phyloP scores from a whole-genome alignment of 768 basidiomycete genomes.

The Boletus reticuloceps region DNA sequence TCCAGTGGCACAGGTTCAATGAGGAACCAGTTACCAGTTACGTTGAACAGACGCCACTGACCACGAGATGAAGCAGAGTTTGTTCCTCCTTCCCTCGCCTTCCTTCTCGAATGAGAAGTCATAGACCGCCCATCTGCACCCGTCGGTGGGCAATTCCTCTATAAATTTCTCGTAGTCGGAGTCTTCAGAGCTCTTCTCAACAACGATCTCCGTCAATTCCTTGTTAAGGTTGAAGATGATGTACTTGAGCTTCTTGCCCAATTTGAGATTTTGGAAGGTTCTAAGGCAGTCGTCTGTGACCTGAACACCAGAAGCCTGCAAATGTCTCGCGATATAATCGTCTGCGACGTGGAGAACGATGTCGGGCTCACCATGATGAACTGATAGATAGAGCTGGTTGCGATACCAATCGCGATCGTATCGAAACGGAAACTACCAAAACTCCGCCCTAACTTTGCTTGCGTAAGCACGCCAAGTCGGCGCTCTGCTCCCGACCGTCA shows the following conservation, averaged over 20 bases:
- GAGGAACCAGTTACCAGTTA: neutral
- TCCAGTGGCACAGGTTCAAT: neutral
- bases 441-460: slow-evolving; percentile 29
- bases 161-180: slow-evolving; percentile 72
- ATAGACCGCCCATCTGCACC: slow-evolving; percentile 88
- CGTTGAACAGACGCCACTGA: slow-evolving; percentile 41
- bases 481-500: slow-evolving; percentile 28
- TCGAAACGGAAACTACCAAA: slow-evolving; percentile 7
- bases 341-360: neutral
- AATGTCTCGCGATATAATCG: neutral
- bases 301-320: slow-evolving; percentile 38
- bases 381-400: slow-evolving; percentile 21
- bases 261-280: slow-evolving; percentile 18
- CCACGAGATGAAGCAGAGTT: slow-evolving; percentile 86
- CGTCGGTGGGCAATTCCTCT: slow-evolving; percentile 60
- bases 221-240: slow-evolving; percentile 74
- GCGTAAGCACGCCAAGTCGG: slow-evolving; percentile 12
- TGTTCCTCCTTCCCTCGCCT: slow-evolving; percentile 77
- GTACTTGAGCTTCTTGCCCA: slow-evolving; percentile 68
- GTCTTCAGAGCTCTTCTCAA: slow-evolving; percentile 57
- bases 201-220: slow-evolving; percentile 65
- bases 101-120: slow-evolving; percentile 83
- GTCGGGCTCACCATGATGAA: slow-evolving; percentile 30
- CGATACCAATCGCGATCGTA: slow-evolving; percentile 26
- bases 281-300: slow-evolving; percentile 51